Base-by-base conservation (phyloP, 352 stramenopile genomes). In the Pythium chondricola region DNA sequence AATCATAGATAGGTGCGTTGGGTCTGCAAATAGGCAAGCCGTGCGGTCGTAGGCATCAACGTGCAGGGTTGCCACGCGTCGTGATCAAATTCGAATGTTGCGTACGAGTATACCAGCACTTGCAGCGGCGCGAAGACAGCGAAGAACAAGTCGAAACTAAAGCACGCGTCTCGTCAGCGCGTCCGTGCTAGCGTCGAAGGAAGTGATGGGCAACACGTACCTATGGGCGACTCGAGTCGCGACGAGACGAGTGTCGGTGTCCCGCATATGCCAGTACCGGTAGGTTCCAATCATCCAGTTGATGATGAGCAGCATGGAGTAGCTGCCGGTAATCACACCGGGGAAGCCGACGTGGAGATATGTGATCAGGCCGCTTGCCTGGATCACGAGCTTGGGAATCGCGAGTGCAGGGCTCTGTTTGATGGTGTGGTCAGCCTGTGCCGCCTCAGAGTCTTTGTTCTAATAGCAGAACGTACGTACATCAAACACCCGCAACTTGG, bases 61-160 rank as follows among this genome's bases (percentile, higher is more conserved):
- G 2, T 51, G 25, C 9, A 79, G 61, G 8, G 55, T 45, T 26
- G 69, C 68, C 3, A 83, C 6, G 45, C 66, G 14, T 32, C 59
- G 10, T 52, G 52, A 14, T 76, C 56, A 26, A 85, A 75, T 18
- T 53, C 5, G 27, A 85, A 85, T 8, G 59, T 56, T 30, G 65
- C 42, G 38, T 71, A 67, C 8, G 67, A 65, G 43, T 71, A 79
- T 0, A 65, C 31, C 2, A 85, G 45, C 14, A 78, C 63, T 13
- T 70, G 45, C 0, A 82, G 31, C 5, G 65, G 70, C 20, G 69
- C 67, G 38, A 82, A 80, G 10, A 85, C 73, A 2, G 68, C 73
- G 52, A 85, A 85, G 38, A 85, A 82, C 36, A 85, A 32, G 16
- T 85, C 68, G 26, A 81, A 84, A 11, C 66, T 80, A 41, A 18